Base-by-base conservation (phyloP, 2,329 filamentous ascomycete genomes). In the Penicillium sp. region DNA sequence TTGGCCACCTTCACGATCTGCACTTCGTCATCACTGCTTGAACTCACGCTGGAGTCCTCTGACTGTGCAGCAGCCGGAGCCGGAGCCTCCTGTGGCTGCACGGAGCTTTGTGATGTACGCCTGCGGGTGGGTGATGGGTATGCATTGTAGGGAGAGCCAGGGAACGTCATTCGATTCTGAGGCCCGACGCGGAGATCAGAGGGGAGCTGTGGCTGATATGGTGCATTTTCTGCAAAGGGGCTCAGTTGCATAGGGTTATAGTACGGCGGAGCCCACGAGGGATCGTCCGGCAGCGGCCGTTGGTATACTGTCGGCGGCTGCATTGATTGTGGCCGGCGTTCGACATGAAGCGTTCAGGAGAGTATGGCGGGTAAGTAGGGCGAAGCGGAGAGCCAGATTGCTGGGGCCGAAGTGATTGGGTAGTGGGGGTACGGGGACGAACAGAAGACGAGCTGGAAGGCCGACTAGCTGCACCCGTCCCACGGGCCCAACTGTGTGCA, bases 211-310 rank as follows among this genome's bases (percentile, higher is more conserved):
- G 65, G 59, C 36, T 63, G 59, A 31, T 72, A 71, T 10, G 65
- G 66, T 22, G 32, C 39, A 62, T 52, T 46, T 65, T 70, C 24
- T 72, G 71, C 32, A 45, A 71, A 71, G 14, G 70, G 65, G 18
- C 65, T 62, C 52, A 63, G 57, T 22, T 53, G 58, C 63, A 60
- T 57, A 2, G 60, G 43, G 34, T 61, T 63, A 44, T 62, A 68
- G 47, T 66, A 66, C 14, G 79, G 73, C 62, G 71, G 71, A 40
- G 68, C 73, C 77, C 75, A 79, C 46, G 77, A 75, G 1, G 71
- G 72, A 58, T 83, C 82, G 50, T 83, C 79, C 29, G 77, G 77
- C 22, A 81, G 69, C 16, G 78, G 75, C 61, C 75, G 75, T 7
- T 64, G 45, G 44, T 62, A 64, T 31, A 69, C 54, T 22, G 70